A percentile compares a stretch with the other conserved stretches of the same genome.
Evolutionary conservation across 208 protist species (phyloP).

Genomic region (Porcisia deanei): DNA sequence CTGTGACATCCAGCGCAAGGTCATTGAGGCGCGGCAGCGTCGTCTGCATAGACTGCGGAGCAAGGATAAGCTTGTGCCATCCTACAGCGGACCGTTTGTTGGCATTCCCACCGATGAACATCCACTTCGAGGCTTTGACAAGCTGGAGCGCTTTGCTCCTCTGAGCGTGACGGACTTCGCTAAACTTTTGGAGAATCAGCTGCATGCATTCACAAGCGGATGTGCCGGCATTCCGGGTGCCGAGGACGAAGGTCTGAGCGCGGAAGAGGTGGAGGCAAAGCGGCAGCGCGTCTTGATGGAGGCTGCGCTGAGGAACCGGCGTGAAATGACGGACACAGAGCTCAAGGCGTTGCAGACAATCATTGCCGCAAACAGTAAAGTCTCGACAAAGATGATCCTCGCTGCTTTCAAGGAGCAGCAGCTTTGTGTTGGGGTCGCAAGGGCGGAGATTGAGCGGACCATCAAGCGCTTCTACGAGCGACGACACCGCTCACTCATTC

Average conservation of each 20-base stretch:
- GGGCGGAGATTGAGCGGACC: constrained; percentile 63
- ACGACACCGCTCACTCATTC: constrained; percentile 55
- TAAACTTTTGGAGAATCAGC: constrained; percentile 45
- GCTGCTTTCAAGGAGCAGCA: constrained; percentile 54
- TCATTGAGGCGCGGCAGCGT: constrained; percentile 76
- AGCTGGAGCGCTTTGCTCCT: constrained; percentile 51
- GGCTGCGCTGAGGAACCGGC: constrained; percentile 62
- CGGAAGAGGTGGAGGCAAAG: constrained; percentile 31
- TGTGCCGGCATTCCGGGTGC: constrained; percentile 9
- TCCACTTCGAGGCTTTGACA: constrained; percentile 68
- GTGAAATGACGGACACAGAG: constrained; percentile 73
- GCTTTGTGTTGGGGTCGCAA: constrained; percentile 64
- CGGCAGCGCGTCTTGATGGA: constrained; percentile 47
- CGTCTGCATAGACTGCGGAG: constrained; percentile 69
- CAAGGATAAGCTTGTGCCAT: constrained; percentile 82
- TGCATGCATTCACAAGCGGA: constrained; percentile 28
- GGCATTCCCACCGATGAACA: constrained; percentile 60
- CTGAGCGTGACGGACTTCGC: constrained; percentile 49
- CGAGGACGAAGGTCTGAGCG: constrained; percentile 12
- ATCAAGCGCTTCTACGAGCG: constrained; percentile 82
- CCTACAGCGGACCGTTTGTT: constrained; percentile 83
- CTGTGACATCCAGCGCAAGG: constrained; percentile 66
- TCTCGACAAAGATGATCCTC: constrained; percentile 52
- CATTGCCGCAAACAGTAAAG: constrained; percentile 53
- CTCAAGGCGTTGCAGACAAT: constrained; percentile 62